These are phyloP conservation scores for Tinospora cordifolia DNA, from an alignment of 164 flowering plant genomes.

Conservation along the genomic window DNA sequence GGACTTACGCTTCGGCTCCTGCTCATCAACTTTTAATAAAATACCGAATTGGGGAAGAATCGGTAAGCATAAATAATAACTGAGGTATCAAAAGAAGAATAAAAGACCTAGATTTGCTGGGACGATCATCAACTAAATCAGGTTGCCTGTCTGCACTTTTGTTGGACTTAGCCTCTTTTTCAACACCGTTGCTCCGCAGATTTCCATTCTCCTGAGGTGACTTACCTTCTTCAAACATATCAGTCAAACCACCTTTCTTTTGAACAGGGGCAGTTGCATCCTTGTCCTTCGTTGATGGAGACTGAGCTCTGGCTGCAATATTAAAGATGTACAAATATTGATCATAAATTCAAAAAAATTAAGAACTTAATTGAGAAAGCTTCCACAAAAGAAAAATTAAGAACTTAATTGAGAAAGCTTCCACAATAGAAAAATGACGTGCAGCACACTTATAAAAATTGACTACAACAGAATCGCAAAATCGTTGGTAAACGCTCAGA, in stretches of 20 bases:
- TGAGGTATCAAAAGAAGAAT: slow-evolving; percentile 29
- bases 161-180: slow-evolving; percentile 37
- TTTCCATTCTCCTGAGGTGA: slow-evolving; percentile 67
- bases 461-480: background rate
- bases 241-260: slow-evolving; percentile 30
- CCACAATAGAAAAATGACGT: too few relatives aligned
- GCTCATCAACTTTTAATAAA: slow-evolving; percentile 48
- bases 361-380: background rate
- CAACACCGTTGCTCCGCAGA: slow-evolving; percentile 50
- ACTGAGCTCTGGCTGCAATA: slow-evolving; percentile 27
- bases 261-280: slow-evolving; percentile 25
- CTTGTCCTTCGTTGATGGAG: slow-evolving; percentile 29
- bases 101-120: slow-evolving; percentile 78
- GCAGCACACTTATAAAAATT: too few relatives aligned
- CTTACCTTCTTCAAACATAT: slow-evolving; percentile 32
- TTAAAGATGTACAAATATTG: background rate
- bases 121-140: slow-evolving; percentile 66
- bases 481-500: background rate
- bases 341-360: background rate
- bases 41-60: slow-evolving; percentile 38
- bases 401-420: too few relatives aligned
- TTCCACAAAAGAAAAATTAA: too few relatives aligned
- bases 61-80: slow-evolving; percentile 36
- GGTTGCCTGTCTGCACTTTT: slow-evolving; percentile 55
- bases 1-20: slow-evolving; percentile 86